Conservation (phyloP, 257 asterid genomes). For the Lithospermum erythrorhizon region DNA sequence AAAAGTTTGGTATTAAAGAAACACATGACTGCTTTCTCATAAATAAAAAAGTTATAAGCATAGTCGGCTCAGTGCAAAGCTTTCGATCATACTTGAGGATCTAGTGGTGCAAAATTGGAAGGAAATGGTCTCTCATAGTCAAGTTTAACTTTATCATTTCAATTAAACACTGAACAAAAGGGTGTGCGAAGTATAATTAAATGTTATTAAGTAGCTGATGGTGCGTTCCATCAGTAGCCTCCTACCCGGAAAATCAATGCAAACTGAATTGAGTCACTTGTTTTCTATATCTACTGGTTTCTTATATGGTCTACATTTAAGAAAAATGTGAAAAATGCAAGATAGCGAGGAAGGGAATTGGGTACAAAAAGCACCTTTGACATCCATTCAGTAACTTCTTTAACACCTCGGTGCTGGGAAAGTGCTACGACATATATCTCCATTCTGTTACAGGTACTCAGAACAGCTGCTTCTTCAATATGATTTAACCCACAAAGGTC, state of each 20-base stretch:
- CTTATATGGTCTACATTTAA: too few relatives aligned
- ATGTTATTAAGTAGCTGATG: not conserved
- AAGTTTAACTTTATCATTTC: too few relatives aligned
- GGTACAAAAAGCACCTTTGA: constrained; percentile 47
- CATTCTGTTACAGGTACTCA: constrained; percentile 93
- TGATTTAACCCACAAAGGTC: constrained; percentile 81
- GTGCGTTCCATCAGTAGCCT: not conserved
- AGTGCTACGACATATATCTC: constrained; percentile 89
- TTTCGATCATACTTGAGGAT: not conserved
- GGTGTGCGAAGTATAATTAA: not conserved
- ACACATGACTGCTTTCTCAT: not conserved
- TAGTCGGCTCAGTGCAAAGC: not conserved
- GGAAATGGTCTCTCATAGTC: not conserved
- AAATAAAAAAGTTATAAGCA: not conserved
- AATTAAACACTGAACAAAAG: too few relatives aligned
- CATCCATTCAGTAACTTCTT: constrained; percentile 98
- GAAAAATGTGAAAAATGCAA: not conserved
- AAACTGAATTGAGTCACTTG: too few relatives aligned
- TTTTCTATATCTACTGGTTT: too few relatives aligned
- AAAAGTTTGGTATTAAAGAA: not conserved
- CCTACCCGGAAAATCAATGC: not conserved
- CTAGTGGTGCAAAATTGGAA: not conserved
- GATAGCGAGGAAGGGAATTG: not conserved
- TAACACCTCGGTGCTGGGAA: constrained; percentile 86
- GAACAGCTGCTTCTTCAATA: constrained; percentile 95